These are phyloP conservation scores for Fusarium sp. DNA, from an alignment of 2,329 filamentous ascomycete species.

Conservation along the genomic window DNA sequence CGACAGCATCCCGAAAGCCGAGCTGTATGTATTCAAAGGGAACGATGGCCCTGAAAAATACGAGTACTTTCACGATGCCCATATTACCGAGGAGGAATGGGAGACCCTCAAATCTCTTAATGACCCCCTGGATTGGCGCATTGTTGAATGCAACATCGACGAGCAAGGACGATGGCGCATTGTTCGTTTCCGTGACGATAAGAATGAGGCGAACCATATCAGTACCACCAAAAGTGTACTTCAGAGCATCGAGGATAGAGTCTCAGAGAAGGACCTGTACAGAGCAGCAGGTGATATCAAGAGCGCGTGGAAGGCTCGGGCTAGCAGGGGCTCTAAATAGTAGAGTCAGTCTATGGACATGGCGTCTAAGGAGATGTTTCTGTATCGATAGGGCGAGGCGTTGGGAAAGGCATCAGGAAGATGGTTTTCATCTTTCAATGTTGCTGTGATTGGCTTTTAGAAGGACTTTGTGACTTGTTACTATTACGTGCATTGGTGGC, in stretches of 20 bases:
- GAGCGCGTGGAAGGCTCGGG: constrained; percentile 77
- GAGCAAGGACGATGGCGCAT: constrained; percentile 81
- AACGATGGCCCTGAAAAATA: constrained; percentile 65
- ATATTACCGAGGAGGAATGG: constrained; percentile 83
- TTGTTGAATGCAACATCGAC: constrained; percentile 92
- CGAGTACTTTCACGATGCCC: constrained; percentile 72
- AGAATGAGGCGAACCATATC: constrained; percentile 89
- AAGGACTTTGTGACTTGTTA: neutral
- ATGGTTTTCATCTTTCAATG: neutral
- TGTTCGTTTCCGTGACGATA: constrained; percentile 92
- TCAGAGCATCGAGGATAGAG: constrained; percentile 87
- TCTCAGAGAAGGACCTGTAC: constrained; percentile 84
- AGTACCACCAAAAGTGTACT: constrained; percentile 86
- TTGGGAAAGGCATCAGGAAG: constrained; percentile 20
- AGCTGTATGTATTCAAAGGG: constrained; percentile 77
- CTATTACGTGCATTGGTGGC: neutral
- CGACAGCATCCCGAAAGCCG: constrained; percentile 78
- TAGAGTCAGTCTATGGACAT: constrained; percentile 56
- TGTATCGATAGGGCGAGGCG: constrained; percentile 38
- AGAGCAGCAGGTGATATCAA: constrained; percentile 76
- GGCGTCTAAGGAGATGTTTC: constrained; percentile 29
- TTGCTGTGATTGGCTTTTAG: neutral
- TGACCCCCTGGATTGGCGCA: constrained; percentile 83
- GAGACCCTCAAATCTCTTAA: constrained; percentile 78
- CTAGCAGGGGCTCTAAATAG: constrained; percentile 49